Conservation (phyloP, 768 basidiomycete genomes). For the Multifurca ochricompacta region DNA sequence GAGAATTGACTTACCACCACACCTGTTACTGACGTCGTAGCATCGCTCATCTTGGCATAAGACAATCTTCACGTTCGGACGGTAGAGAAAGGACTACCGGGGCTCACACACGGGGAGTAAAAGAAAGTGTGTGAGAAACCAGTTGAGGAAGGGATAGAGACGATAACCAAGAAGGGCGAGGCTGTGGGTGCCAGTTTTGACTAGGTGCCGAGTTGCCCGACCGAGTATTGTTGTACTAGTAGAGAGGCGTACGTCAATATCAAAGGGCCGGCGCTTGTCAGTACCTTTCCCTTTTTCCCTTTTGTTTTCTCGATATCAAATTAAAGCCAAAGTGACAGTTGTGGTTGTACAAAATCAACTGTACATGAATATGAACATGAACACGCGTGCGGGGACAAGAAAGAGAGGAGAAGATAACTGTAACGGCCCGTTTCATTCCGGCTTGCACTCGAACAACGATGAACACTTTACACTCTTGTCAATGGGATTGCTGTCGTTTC, state of each 20-base stretch:
- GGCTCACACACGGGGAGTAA: background rate
- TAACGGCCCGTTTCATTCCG: background rate
- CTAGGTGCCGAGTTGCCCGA: too few species aligned
- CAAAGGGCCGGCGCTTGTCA: slow-evolving; percentile 3
- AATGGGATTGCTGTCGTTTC: slow-evolving; percentile 19
- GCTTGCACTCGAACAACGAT: background rate
- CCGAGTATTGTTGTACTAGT: background rate
- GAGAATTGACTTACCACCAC: background rate
- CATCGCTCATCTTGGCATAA: slow-evolving; percentile 1
- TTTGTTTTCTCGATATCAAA: too few species aligned
- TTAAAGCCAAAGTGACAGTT: too few species aligned
- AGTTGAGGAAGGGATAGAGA: background rate
- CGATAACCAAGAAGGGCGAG: background rate
- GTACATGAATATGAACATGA: too few species aligned
- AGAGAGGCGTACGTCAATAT: background rate
- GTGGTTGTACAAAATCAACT: too few species aligned
- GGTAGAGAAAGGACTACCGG: background rate
- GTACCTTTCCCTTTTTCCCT: background rate
- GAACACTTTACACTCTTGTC: slow-evolving; percentile 16
- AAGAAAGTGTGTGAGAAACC: background rate
- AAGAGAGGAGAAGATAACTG: too few species aligned
- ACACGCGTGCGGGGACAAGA: background rate
- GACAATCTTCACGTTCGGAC: background rate
- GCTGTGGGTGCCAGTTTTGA: background rate
- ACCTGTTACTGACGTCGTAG: background rate